A percentile compares a stretch with the other conserved stretches of the same genome.
phyloP scores from a whole-genome alignment of 768 basidiomycete genomes.

The Boletus sp. region DNA sequence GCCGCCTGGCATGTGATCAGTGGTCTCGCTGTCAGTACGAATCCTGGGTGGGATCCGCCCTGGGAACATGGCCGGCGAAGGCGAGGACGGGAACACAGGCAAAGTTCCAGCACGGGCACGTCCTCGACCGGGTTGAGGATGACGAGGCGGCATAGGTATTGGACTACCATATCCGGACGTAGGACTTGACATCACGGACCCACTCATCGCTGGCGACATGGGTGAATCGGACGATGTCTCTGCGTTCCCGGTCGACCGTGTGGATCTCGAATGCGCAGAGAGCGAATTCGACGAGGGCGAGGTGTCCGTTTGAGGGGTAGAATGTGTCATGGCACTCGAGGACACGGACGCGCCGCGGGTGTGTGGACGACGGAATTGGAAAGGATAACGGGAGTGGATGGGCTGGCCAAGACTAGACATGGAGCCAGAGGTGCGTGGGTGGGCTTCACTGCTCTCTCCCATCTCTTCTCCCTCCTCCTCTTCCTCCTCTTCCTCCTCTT shows the following conservation, averaged over 20 bases:
- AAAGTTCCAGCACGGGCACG: constrained; percentile 39
- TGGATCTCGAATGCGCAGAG: constrained; percentile 41
- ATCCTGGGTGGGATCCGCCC: constrained; percentile 24
- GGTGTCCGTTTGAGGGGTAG: constrained; percentile 36
- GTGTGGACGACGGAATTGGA: constrained; percentile 52
- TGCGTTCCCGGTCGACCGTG: constrained; percentile 60
- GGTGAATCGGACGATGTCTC: constrained; percentile 59
- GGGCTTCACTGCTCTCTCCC: constrained; percentile 47
- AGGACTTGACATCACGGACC: constrained; percentile 38
- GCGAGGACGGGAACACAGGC: constrained; percentile 35
- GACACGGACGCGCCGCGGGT: constrained; percentile 43
- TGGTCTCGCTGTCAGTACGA: constrained; percentile 29
- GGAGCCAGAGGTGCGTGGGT: constrained; percentile 70
- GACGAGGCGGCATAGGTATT: constrained; percentile 50
- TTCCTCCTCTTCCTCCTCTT: constrained; percentile 44
- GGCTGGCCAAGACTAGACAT: constrained; percentile 85
- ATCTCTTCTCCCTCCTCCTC: constrained; percentile 36
- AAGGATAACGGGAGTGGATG: constrained; percentile 65
- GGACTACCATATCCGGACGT: constrained; percentile 32
- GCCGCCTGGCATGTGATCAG: constrained; percentile 24
- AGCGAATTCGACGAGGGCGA: constrained; percentile 38
- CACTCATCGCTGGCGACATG: constrained; percentile 39
- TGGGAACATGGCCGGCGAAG: constrained; percentile 34
- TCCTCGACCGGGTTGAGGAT: constrained; percentile 39
- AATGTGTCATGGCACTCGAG: constrained; percentile 40